These are phyloP conservation scores for Pulicaria dysenterica DNA, from an alignment of 129 eudicot genomes.

Conservation along the genomic window DNA sequence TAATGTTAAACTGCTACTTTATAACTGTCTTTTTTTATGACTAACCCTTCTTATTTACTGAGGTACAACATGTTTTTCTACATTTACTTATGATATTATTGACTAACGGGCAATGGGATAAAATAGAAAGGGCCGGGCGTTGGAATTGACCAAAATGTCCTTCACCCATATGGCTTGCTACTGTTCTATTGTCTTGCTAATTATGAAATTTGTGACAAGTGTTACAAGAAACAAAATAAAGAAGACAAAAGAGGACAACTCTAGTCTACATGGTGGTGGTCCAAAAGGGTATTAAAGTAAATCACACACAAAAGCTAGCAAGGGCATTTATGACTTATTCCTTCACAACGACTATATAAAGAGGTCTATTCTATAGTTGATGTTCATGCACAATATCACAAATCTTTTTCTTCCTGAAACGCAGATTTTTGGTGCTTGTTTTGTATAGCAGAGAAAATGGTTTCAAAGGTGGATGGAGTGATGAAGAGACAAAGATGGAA, in stretches of 20 bases:
- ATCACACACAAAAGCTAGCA: slow-evolving; percentile 25
- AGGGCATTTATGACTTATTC: slow-evolving; percentile 20
- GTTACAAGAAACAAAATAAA: slow-evolving; percentile 34
- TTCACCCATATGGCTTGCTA: slow-evolving; percentile 30
- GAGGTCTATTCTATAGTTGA: slow-evolving; percentile 28
- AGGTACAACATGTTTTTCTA: too few species aligned
- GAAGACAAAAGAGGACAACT: slow-evolving; percentile 29
- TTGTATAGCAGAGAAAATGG: slow-evolving; percentile 40
- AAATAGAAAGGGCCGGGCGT: slow-evolving; percentile 5
- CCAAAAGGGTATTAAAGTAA: slow-evolving; percentile 44
- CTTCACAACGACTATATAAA: slow-evolving; percentile 34
- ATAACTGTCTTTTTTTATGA: not conserved
- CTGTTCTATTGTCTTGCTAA: slow-evolving; percentile 29
- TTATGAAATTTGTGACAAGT: slow-evolving; percentile 29
- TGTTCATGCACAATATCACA: slow-evolving; percentile 34
- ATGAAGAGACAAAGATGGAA: slow-evolving; percentile 44
- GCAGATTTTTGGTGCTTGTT: slow-evolving; percentile 23
- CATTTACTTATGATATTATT: not conserved
- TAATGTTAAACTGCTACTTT: slow-evolving; percentile 33
- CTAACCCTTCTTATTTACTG: not conserved
- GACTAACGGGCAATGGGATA: not conserved
- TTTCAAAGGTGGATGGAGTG: slow-evolving; percentile 49
- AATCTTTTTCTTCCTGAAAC: not conserved
- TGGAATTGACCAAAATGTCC: slow-evolving; percentile 29
- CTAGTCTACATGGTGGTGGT: slow-evolving; percentile 33